Evolutionary conservation across 495 filamentous ascomycete genomes (phyloP).

Genomic region (Tuber umbilicatum): DNA sequence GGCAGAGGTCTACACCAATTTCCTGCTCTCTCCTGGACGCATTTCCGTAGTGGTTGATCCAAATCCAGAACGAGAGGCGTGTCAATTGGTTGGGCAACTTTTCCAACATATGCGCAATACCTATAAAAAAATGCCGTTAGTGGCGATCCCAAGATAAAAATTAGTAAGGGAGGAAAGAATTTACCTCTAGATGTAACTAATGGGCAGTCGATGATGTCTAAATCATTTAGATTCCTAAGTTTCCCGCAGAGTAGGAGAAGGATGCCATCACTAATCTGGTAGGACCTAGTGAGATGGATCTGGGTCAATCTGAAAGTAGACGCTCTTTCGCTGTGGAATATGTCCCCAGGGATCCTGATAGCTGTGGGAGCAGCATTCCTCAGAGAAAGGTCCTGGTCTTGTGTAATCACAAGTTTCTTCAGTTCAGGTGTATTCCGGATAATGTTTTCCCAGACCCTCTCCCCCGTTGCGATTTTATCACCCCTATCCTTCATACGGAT

Average conservation of each 20-base stretch:
- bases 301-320: slow-evolving; percentile 13
- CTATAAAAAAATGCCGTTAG: slow-evolving; percentile 14
- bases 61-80: slow-evolving; percentile 35
- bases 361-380: slow-evolving; percentile 24
- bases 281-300: slow-evolving; percentile 31
- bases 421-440: slow-evolving; percentile 26
- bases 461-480: slow-evolving; percentile 18
- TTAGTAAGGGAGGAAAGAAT: not conserved
- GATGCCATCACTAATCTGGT: slow-evolving; percentile 31
- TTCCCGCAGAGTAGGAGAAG: slow-evolving; percentile 16
- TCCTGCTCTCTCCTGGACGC: slow-evolving; percentile 27
- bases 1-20: slow-evolving; percentile 21
- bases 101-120: slow-evolving; percentile 29
- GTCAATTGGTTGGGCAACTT: slow-evolving; percentile 25
- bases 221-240: slow-evolving; percentile 27
- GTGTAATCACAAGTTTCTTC: slow-evolving; percentile 31
- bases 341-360: slow-evolving; percentile 18
- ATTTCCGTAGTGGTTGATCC: slow-evolving; percentile 36
- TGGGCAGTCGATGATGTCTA: slow-evolving; percentile 34
- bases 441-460: slow-evolving; percentile 21
- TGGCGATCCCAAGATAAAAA: not conserved
- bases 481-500: slow-evolving; percentile 34
- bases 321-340: slow-evolving; percentile 4
- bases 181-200: slow-evolving; percentile 36
- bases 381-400: slow-evolving; percentile 19